phyloP scores from a whole-genome alignment of 2,329 filamentous ascomycete genomes.

The Sarocladium kiliense region DNA sequence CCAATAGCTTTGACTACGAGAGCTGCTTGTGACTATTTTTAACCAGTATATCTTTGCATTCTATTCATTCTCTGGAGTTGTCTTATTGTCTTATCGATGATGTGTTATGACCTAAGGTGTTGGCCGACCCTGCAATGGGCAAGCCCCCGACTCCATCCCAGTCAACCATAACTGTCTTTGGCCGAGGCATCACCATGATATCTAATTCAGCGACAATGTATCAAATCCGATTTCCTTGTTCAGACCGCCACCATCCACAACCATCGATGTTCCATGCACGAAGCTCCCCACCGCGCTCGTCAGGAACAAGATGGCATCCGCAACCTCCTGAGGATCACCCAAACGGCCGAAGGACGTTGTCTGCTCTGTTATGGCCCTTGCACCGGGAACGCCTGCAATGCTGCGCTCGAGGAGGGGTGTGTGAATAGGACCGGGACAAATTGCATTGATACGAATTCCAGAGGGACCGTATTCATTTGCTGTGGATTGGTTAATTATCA shows the following conservation, averaged over 20 bases:
- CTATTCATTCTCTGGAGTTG: no score
- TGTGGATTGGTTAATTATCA: no score
- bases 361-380: slow-evolving; percentile 32
- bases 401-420: not conserved
- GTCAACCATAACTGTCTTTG: no score
- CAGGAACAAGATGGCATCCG: slow-evolving; percentile 19
- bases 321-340: slow-evolving; percentile 16
- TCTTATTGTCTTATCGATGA: no score
- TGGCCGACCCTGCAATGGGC: no score
- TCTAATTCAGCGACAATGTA: not conserved
- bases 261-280: slow-evolving; percentile 15
- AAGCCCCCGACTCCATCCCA: no score
- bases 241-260: slow-evolving; percentile 17
- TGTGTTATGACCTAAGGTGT: no score
- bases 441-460: slow-evolving; percentile 4
- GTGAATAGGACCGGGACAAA: not conserved
- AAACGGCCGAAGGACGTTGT: slow-evolving; percentile 15
- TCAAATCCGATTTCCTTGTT: not conserved
- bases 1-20: not conserved
- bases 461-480: slow-evolving; percentile 35
- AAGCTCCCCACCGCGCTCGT: slow-evolving; percentile 17
- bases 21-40: not conserved
- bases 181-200: no score
- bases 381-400: slow-evolving; percentile 18
- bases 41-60: not conserved